Evolutionary conservation across 305 asterid genomes (phyloP), one percentile per base, ranked within the genome.

Genomic region (Fraxinus xanthoxyloides): DNA sequence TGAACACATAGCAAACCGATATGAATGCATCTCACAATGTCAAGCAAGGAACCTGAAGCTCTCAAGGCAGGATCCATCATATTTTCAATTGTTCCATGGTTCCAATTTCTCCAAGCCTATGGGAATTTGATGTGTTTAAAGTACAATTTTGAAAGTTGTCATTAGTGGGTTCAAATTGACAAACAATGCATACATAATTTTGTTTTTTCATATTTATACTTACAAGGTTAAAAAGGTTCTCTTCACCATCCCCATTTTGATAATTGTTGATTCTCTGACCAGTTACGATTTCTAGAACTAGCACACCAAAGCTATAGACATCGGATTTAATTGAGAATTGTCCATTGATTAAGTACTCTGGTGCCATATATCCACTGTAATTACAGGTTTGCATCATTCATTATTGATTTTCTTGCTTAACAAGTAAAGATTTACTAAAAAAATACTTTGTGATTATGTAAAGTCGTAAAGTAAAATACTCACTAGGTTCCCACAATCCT

Each of bases 301-400:
- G 51, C 3, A 88, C 89, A 0, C 93, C 90, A 56, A 88, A 90
- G 82, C 89, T 87, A 43, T 81, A 90, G 0, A 88, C 89, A 30
- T 90, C 91, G 0, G 87, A 80, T 54, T 88, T 90, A 1, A 83
- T 81, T 0, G 93, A 88, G 78, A 78, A 81, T 23, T 81, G 82
- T 3, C 93, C 90, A 3, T 61, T 65, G 31, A 28, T 36, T 24
- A 76, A 67, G 61, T 89, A 85, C 77, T 89, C 92, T 0, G 90
- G 90, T 19, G 92, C 67, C 90, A 89, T 87, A 77, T 89, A 89
- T 75, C 92, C 90, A 56, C 90, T 87, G 82, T 35, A 75, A 65
- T 13, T 21, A 19, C 15, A 0, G n/a, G 8, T 54, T 46, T 0
- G 10, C 9, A 54, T 17, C 7, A 38, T 10, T 70, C n/a, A n/a